Percentiles rank a stretch among this genome's conserved stretches.
These are phyloP conservation scores for Tricholoma sp. DNA, from an alignment of 768 basidiomycete species.

Conservation along the genomic window DNA sequence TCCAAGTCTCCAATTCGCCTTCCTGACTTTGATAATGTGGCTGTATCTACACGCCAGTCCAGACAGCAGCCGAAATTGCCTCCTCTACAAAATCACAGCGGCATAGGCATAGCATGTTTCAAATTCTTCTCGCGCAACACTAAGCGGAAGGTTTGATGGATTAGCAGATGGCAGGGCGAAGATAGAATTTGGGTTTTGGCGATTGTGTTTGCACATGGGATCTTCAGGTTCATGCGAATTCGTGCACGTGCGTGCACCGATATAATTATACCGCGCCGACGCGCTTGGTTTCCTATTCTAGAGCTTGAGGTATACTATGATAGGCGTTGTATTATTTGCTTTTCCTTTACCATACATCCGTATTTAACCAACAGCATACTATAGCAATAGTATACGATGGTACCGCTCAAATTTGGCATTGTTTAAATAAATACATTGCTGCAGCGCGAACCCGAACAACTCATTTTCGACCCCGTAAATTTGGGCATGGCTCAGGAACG, in stretches of 20 bases:
- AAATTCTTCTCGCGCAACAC: conserved; percentile 42
- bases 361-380: neutral
- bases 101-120: conserved; percentile 43
- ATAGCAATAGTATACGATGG: no score
- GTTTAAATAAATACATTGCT: no score
- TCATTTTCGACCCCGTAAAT: no score
- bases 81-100: conserved; percentile 23
- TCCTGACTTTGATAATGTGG: conserved; percentile 24
- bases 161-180: neutral
- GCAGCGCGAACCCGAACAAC: no score
- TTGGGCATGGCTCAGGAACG: no score
- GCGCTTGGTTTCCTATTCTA: neutral
- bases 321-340: neutral
- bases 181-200: no score
- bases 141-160: conserved; percentile 11
- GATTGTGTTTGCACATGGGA: no score
- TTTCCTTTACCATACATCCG: neutral
- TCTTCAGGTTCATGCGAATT: no score
- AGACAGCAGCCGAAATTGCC: conserved; percentile 5
- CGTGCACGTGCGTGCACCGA: no score
- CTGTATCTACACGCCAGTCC: conserved; percentile 12
- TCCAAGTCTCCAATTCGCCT: conserved; percentile 25
- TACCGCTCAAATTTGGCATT: no score
- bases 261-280: no score
- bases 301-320: neutral